These are phyloP conservation scores for Penicillium coprophilum DNA, from an alignment of 495 filamentous ascomycete species.

Conservation along the genomic window DNA sequence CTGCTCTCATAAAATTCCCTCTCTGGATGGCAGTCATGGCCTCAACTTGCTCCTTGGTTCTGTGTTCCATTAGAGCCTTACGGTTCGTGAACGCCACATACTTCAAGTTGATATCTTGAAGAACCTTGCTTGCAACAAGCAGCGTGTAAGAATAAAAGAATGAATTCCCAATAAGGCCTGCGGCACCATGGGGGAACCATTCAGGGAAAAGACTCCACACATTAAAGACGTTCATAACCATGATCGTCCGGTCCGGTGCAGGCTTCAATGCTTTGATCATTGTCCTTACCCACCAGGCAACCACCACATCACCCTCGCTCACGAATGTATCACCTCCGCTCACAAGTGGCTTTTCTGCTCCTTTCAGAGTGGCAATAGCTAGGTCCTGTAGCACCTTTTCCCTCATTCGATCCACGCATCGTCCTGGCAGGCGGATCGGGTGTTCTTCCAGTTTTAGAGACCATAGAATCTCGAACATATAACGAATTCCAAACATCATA, in stretches of 20 bases:
- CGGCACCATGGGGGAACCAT: slow-evolving; percentile 16
- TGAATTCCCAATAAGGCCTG: slow-evolving; percentile 35
- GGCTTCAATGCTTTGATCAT: slow-evolving; percentile 18
- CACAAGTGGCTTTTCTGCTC: slow-evolving; percentile 19
- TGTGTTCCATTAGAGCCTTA: slow-evolving; percentile 29
- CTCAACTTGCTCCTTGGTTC: slow-evolving; percentile 15
- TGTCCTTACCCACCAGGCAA: slow-evolving; percentile 28
- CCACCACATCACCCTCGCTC: slow-evolving; percentile 32
- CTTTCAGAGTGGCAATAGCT: neutral
- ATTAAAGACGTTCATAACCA: slow-evolving; percentile 28
- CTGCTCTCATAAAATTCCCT: neutral
- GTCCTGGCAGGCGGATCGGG: slow-evolving; percentile 23
- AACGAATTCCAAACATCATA: slow-evolving; percentile 22
- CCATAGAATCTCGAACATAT: slow-evolving; percentile 36
- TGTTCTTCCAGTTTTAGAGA: slow-evolving; percentile 26
- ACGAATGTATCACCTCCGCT: slow-evolving; percentile 35
- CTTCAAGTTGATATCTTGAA: slow-evolving; percentile 29
- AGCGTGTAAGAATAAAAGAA: slow-evolving; percentile 31
- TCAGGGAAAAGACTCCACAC: slow-evolving; percentile 14
- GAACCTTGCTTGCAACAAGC: slow-evolving; percentile 26
- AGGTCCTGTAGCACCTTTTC: neutral
- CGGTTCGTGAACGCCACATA: slow-evolving; percentile 34
- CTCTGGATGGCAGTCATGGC: slow-evolving; percentile 10
- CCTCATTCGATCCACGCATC: slow-evolving; percentile 16
- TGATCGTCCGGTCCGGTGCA: slow-evolving; percentile 16